Conservation (phyloP, 2,329 filamentous ascomycete species). For the Trichophaea hybrida region DNA sequence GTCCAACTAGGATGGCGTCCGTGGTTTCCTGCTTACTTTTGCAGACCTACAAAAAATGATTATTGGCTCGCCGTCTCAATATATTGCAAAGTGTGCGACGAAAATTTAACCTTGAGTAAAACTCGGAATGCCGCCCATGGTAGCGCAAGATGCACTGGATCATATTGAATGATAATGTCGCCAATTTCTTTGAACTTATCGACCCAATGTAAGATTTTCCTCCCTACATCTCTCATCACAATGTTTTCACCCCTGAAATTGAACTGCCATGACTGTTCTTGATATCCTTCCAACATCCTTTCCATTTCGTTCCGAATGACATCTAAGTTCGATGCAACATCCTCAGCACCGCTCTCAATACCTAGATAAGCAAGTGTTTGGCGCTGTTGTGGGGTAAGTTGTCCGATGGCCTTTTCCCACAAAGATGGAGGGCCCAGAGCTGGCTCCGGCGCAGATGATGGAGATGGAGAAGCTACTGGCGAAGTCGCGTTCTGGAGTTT, state of each 20-base stretch:
- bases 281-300: too few species aligned
- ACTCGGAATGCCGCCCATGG: constrained; percentile 29
- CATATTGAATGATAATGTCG: constrained; percentile 26
- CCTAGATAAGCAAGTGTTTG: background rate
- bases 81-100: background rate
- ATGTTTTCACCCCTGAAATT: background rate
- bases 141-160: constrained; percentile 27
- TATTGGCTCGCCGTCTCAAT: background rate
- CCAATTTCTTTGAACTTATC: constrained; percentile 27
- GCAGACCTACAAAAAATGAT: constrained; percentile 5
- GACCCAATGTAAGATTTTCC: constrained; percentile 21
- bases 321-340: background rate
- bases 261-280: too few species aligned
- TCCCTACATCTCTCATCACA: background rate
- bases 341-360: background rate
- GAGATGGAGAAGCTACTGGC: too few species aligned
- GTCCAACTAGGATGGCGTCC: background rate
- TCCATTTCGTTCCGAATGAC: background rate
- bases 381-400: background rate
- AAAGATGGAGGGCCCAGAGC: too few species aligned
- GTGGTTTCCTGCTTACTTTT: background rate
- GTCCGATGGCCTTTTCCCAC: background rate
- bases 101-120: constrained; percentile 20
- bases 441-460: too few species aligned
- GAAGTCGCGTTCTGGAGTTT: too few species aligned